Conservation (phyloP, 148 eudicot species). For the Fagopyrum esculentum region DNA sequence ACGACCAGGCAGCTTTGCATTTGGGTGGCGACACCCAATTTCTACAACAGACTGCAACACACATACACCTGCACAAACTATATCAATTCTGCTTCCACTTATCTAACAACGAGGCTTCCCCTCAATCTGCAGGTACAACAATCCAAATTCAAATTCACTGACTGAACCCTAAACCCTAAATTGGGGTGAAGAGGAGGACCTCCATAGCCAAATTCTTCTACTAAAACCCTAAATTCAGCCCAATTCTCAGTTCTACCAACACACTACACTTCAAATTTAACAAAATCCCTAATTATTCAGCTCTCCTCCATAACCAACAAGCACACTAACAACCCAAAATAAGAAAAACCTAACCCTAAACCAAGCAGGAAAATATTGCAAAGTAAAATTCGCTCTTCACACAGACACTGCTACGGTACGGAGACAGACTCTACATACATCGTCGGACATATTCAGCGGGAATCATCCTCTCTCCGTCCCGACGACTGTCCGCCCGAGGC, state of each 20-base stretch:
- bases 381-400: constrained; percentile 9
- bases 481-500: constrained; percentile 19
- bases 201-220: constrained; percentile 16
- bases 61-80: neutral
- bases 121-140: neutral
- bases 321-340: neutral
- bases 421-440: constrained; percentile 2
- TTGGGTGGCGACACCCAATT: neutral
- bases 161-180: constrained; percentile 15
- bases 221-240: constrained; percentile 17
- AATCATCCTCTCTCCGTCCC: constrained; percentile 48
- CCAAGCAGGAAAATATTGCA: neutral
- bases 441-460: constrained; percentile 20
- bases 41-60: neutral
- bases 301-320: neutral
- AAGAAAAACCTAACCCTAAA: constrained; percentile 8
- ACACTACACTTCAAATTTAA: constrained; percentile 13
- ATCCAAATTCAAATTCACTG: neutral
- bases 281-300: constrained; percentile 1
- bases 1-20: neutral
- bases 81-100: neutral
- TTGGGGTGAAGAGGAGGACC: constrained; percentile 2
- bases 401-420: neutral
- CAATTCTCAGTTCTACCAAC: constrained; percentile 19
- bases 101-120: neutral